A percentile compares a stretch with the other conserved stretches of the same genome.
These are phyloP conservation scores for Candida tallmaniae DNA, from an alignment of 805 yeast species.

Conservation along the genomic window DNA sequence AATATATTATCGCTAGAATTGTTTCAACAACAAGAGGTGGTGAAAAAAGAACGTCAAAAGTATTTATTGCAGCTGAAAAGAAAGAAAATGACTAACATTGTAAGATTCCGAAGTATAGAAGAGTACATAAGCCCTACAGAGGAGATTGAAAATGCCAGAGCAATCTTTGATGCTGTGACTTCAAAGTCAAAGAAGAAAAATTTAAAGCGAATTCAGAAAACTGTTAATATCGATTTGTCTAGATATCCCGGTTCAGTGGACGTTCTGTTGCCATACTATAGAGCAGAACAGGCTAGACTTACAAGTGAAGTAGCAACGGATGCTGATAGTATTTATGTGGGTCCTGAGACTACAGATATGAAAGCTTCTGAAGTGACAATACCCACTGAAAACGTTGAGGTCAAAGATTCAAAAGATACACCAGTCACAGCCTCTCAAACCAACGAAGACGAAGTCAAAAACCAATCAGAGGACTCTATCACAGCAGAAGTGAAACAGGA, in stretches of 20 bases:
- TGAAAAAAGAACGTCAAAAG: constrained; percentile 71
- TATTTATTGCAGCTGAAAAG: constrained; percentile 66
- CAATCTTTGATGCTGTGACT: constrained; percentile 27
- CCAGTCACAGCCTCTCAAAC: neutral
- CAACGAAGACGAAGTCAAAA: neutral
- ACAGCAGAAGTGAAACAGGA: neutral
- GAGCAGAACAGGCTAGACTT: constrained; percentile 13
- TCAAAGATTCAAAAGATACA: neutral
- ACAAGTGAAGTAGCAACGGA: neutral
- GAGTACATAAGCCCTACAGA: constrained; percentile 57
- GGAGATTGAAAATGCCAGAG: constrained; percentile 50
- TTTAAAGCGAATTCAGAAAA: constrained; percentile 39
- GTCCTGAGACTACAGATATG: neutral
- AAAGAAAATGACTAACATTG: constrained; percentile 52
- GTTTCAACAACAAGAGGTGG: constrained; percentile 81
- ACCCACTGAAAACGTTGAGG: neutral
- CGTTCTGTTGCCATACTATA: constrained; percentile 21
- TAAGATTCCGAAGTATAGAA: constrained; percentile 49
- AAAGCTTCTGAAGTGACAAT: neutral
- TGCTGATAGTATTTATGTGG: neutral
- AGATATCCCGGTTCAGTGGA: constrained; percentile 32
- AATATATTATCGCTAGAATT: constrained; percentile 69
- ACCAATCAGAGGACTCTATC: neutral
- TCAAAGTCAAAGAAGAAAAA: constrained; percentile 40
- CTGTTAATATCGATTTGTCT: constrained; percentile 24